These are phyloP conservation scores for Diphasiastrum complanatum DNA, from an alignment of 83 land plant species.

Conservation along the genomic window DNA sequence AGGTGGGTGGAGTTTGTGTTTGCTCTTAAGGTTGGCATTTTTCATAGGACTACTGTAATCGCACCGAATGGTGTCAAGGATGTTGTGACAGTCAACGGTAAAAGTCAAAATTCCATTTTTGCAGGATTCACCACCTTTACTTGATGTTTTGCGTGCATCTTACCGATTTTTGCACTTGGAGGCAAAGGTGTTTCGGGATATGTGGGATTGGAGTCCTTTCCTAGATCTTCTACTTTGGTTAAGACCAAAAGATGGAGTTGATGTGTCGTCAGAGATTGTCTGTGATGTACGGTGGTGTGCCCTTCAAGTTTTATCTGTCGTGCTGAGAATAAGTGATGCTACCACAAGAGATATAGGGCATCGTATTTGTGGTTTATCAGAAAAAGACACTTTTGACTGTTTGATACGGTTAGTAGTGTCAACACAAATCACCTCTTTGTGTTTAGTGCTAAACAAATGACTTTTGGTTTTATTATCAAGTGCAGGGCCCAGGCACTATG, in stretches of 20 bases:
- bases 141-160: constrained; percentile 45
- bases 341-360: constrained; percentile 33
- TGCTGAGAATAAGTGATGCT: constrained; percentile 52
- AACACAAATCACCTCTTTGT: too few species aligned
- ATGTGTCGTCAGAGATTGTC: constrained; percentile 1
- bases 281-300: constrained; percentile 81
- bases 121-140: constrained; percentile 30
- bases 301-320: constrained; percentile 49
- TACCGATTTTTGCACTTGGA: constrained; percentile 64
- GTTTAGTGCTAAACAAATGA: too few species aligned
- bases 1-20: constrained; percentile 20
- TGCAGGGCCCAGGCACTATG: too few species aligned
- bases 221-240: constrained; percentile 45
- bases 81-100: constrained; percentile 1
- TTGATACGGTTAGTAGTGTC: constrained; percentile 58
- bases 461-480: too few species aligned
- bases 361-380: constrained; percentile 32
- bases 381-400: constrained; percentile 45
- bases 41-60: too few species aligned
- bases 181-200: constrained; percentile 45
- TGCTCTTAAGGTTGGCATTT: too few species aligned
- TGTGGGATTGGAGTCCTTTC: constrained; percentile 95
- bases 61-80: not conserved
- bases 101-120: too few species aligned
- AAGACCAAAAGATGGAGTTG: not conserved